Base-by-base conservation (phyloP, 805 yeast species). In the Wickerhamiella lipophila region DNA sequence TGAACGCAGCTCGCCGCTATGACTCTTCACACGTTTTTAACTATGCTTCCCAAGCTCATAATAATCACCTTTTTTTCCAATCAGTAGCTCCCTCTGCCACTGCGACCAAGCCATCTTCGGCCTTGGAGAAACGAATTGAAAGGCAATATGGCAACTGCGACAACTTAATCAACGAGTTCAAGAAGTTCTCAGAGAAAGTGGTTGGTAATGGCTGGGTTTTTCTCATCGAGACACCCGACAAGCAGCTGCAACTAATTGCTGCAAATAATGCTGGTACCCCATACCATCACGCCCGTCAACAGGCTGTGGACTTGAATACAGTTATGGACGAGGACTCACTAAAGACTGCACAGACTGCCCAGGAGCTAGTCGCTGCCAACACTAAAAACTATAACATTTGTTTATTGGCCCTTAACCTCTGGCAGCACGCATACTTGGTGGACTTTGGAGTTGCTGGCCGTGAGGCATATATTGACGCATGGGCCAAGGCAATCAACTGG, bases 261-360 rank as follows among this genome's bases (percentile, higher is more conserved):
- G 81, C 95, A n/a, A 86, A 86, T 66, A 86, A 85, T 60, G 79
- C 88, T 5, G 97, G 97, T 4, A 73, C 84, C 6, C 94, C 95
- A 26, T 80, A 79, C 56, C 75, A 80, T 43, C 63, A 71, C 72
- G 60, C 60, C 34, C 60, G 71, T 34, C 77, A 79, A 60, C 94
- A 85, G 68, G 62, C 74, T 5, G 62, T 81, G 35, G 96, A 88
- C 64, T 68, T 89, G 58, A 86, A 83, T 63, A 81, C 83, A 12
- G 80, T 85, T 19, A 71, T 83, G n/a, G 54, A 53, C 49, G 72
- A 73, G 50, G 74, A 72, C 16, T 79, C 77, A 54, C 75, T 67
- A 54, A 72, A 72, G 32, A 65, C 68, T 42, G 64, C 77, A 27
- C 59, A 61, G 41, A 65, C 66, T 29, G 61, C 77, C 49, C 69